Percentiles rank a stretch among this genome's conserved stretches.
phyloP scores from a whole-genome alignment of 208 protist species.

The Crithidia sp. region DNA sequence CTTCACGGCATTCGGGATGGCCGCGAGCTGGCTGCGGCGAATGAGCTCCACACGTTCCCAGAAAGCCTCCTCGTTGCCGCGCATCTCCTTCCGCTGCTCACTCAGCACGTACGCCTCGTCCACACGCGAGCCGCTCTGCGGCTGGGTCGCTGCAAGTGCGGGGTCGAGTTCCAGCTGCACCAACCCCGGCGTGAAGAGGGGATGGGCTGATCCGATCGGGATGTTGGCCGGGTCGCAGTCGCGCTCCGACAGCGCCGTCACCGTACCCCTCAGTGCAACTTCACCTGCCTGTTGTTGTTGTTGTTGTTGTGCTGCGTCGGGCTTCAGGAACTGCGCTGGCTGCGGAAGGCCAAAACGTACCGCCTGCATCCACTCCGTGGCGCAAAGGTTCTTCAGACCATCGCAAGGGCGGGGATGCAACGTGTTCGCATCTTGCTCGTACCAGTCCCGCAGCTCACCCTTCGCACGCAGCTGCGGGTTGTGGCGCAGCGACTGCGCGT shows the following conservation, averaged over 20 bases:
- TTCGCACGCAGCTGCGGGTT: slow-evolving; percentile 53
- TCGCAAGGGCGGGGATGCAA: slow-evolving; percentile 63
- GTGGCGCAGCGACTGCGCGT: slow-evolving; percentile 58
- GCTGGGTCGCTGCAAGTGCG: background rate
- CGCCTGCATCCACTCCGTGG: slow-evolving; percentile 83
- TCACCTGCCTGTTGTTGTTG: background rate
- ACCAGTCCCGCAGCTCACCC: slow-evolving; percentile 69
- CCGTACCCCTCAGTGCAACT: background rate
- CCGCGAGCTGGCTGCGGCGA: slow-evolving; percentile 70
- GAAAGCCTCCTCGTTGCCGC: slow-evolving; percentile 78
- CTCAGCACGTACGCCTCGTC: slow-evolving; percentile 44
- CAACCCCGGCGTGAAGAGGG: slow-evolving; percentile 67
- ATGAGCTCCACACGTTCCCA: slow-evolving; percentile 91
- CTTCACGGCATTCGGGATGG: slow-evolving; percentile 65
- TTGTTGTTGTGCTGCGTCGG: too few species aligned
- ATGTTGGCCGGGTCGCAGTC: slow-evolving; percentile 62
- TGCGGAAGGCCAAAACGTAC: slow-evolving; percentile 65
- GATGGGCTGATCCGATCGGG: slow-evolving; percentile 75
- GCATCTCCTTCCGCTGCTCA: slow-evolving; percentile 80
- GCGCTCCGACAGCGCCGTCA: slow-evolving; percentile 40
- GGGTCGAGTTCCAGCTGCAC: slow-evolving; percentile 65
- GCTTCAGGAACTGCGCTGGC: slow-evolving; percentile 18
- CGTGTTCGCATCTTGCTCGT: slow-evolving; percentile 77
- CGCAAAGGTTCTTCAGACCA: slow-evolving; percentile 56
- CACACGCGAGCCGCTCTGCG: slow-evolving; percentile 28